These are phyloP conservation scores for Phytophthora colocasiae DNA, from an alignment of 352 stramenopile genomes.

Conservation along the genomic window DNA sequence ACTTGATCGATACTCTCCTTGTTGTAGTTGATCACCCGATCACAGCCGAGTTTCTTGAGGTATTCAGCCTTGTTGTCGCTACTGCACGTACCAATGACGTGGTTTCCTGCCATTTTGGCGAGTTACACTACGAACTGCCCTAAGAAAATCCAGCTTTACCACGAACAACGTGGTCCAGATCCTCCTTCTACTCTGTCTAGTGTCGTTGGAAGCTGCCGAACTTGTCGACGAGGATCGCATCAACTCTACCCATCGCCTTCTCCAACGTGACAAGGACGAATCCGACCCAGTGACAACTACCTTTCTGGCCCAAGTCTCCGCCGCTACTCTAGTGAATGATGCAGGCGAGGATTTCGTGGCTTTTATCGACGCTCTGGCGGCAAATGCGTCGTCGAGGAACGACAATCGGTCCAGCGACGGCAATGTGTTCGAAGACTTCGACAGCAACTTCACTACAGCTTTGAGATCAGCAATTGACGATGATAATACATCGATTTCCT, in stretches of 20 bases:
- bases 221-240: slow-evolving; percentile 2
- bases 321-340: not conserved
- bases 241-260: slow-evolving; percentile 1
- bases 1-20: no score
- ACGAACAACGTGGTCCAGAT: slow-evolving; percentile 21
- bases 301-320: slow-evolving; percentile 10
- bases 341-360: slow-evolving; percentile 6
- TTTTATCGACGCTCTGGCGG: slow-evolving; percentile 29
- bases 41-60: slow-evolving; percentile 59
- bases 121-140: slow-evolving; percentile 85
- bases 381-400: not conserved
- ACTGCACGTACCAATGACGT: slow-evolving; percentile 82
- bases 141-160: slow-evolving; percentile 5
- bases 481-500: slow-evolving; percentile 1
- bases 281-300: not conserved
- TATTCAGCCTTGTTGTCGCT: slow-evolving; percentile 82
- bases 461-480: slow-evolving; percentile 1
- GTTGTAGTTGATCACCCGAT: no score
- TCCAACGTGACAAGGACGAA: slow-evolving; percentile 16
- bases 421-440: slow-evolving; percentile 5
- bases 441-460: slow-evolving; percentile 6
- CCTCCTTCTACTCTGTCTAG: slow-evolving; percentile 3
- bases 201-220: slow-evolving; percentile 9
- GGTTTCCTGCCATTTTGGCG: slow-evolving; percentile 75
- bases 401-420: not conserved